Evolutionary conservation across 169 alveolate species (phyloP).

Genomic region (Plasmodium sp.): DNA sequence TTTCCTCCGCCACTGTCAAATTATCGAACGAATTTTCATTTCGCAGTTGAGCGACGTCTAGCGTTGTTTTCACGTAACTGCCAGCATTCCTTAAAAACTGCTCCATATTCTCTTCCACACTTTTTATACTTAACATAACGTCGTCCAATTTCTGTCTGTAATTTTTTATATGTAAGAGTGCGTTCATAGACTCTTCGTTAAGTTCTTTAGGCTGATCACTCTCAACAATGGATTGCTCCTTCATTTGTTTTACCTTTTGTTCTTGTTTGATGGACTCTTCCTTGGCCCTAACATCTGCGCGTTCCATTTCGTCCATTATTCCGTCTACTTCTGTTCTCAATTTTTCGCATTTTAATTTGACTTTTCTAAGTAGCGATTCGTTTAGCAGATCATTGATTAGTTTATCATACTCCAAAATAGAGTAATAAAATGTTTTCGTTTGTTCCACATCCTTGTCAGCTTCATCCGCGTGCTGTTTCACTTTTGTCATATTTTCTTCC

Average conservation of each 20-base stretch:
- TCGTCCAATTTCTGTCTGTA: background rate
- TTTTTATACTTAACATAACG: slow-evolving; percentile 4
- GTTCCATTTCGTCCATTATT: background rate
- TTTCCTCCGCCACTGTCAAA: background rate
- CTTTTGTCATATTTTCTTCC: background rate
- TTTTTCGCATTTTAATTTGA: background rate
- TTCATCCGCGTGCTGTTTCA: background rate
- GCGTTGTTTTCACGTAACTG: background rate
- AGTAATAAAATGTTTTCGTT: background rate
- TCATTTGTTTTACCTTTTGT: slow-evolving; percentile 4
- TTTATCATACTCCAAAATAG: background rate
- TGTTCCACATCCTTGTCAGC: background rate
- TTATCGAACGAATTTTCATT: background rate
- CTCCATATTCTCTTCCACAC: background rate
- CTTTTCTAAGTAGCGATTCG: background rate
- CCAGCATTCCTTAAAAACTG: background rate
- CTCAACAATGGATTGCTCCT: background rate
- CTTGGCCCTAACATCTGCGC: background rate
- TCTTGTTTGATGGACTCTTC: background rate
- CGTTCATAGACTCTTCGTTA: background rate
- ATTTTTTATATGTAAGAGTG: background rate
- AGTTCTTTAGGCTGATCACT: background rate
- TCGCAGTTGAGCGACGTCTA: background rate
- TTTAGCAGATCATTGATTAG: background rate
- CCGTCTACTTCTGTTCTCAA: background rate